These are phyloP conservation scores for Sphaerobolus stellatus DNA, from an alignment of 1,284 basidiomycete species.

Conservation along the genomic window DNA sequence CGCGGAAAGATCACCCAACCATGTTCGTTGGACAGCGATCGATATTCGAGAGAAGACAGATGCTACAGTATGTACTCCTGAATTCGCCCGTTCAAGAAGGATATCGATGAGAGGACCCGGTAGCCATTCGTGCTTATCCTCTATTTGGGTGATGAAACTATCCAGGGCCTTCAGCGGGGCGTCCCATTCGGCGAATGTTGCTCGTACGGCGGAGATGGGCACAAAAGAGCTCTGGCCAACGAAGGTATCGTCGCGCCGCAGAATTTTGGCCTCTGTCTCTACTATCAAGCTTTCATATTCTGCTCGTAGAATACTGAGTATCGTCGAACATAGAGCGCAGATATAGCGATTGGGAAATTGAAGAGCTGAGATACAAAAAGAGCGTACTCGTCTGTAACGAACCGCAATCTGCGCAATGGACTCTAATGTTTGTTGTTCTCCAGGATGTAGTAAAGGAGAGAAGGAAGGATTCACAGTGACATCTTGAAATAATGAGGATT, in stretches of 20 bases:
- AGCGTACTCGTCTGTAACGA: constrained; percentile 69
- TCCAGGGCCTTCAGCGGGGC: constrained; percentile 72
- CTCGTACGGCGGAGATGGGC: constrained; percentile 76
- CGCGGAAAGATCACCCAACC: constrained; percentile 74
- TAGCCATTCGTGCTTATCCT: constrained; percentile 54
- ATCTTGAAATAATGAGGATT: constrained; percentile 75
- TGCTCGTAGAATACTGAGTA: constrained; percentile 68
- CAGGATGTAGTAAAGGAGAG: constrained; percentile 75
- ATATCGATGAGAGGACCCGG: constrained; percentile 79
- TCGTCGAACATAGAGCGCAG: constrained; percentile 69
- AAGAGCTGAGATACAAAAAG: constrained; percentile 22
- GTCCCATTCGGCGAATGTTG: constrained; percentile 82
- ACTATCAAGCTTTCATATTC: constrained; percentile 83
- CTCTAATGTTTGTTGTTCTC: constrained; percentile 78
- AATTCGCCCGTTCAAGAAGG: constrained; percentile 64
- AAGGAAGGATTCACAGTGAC: constrained; percentile 65
- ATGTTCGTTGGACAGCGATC: constrained; percentile 73
- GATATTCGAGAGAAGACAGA: constrained; percentile 66
- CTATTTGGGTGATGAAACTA: constrained; percentile 60
- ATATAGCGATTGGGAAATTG: constrained; percentile 64
- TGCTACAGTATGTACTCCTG: constrained; percentile 74
- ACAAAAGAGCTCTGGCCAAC: constrained; percentile 78
- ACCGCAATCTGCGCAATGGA: constrained; percentile 69
- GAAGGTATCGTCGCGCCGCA: constrained; percentile 65
- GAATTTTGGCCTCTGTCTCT: constrained; percentile 75